Evolutionary conservation across 495 filamentous ascomycete genomes (phyloP).

Genomic region (Penicillium paradoxum): DNA sequence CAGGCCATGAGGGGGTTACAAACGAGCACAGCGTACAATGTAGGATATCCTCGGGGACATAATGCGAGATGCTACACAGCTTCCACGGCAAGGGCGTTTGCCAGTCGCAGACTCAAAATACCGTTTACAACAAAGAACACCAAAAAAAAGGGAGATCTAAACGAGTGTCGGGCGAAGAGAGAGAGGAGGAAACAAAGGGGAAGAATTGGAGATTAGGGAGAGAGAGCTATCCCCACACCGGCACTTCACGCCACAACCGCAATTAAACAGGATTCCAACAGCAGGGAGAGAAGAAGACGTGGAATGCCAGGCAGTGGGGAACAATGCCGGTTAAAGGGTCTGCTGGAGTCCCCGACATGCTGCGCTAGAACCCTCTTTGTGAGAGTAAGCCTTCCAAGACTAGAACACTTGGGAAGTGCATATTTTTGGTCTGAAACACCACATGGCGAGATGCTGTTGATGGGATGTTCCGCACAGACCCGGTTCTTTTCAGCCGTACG

Average conservation of each 20-base stretch:
- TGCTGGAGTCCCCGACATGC: neutral
- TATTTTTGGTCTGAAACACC: constrained; percentile 3
- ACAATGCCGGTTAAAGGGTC: neutral
- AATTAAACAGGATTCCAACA: neutral
- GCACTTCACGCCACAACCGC: neutral
- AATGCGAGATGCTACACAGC: constrained; percentile 6
- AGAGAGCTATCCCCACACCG: constrained; percentile 2
- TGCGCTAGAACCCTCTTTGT: too few relatives aligned
- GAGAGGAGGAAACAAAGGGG: neutral
- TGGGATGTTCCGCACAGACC: neutral
- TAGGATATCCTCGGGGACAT: constrained; percentile 16
- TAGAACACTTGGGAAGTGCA: neutral
- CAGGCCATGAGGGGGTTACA: constrained; percentile 1
- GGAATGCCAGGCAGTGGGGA: neutral
- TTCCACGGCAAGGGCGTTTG: constrained; percentile 9
- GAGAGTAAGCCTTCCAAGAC: neutral
- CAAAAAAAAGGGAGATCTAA: neutral
- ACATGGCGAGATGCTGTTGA: constrained; percentile 15
- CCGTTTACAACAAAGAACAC: neutral
- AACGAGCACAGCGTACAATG: constrained; percentile 11
- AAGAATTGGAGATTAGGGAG: constrained; percentile 5
- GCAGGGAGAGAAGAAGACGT: neutral
- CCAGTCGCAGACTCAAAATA: constrained; percentile 6
- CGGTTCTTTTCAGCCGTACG: neutral
- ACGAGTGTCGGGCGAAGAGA: neutral